Evolutionary conservation across 2,329 filamentous ascomycete species (phyloP), one percentile per base, ranked within the genome.

Genomic region (Colletotrichum sp.): DNA sequence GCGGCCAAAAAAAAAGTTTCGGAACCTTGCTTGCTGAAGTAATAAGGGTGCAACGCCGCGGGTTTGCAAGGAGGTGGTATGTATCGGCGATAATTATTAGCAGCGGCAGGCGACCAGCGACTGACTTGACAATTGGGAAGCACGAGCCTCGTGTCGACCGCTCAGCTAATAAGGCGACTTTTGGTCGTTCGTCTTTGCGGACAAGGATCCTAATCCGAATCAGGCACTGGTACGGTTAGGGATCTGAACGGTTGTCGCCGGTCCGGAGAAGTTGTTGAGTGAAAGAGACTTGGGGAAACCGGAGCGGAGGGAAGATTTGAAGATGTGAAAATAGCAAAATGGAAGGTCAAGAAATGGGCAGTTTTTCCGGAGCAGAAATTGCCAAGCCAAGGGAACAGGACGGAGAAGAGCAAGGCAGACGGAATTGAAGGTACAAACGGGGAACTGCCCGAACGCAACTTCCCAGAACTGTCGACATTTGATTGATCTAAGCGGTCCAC

Each of bases 1-100:
- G 48, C 71, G 57, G 71, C 32, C 39, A 34, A 39, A 74, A 65
- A 73, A 67, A 68, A 76, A 71, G 59, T 65, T 55, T 71, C 74
- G 66, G 66, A 74, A 76, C 71, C 64, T 76, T 71, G 74, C 66
- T 68, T 75, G 73, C 73, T 73, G 73, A 75, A 68, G 73, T 70
- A 70, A 70, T 70, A 70, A 48, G 26, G 36, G 57, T 70, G 68
- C 68, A 70, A 70, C 57, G n/a, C 26, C 61, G n/a, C 48, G 21
- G 18, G 43, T 48, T 48, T 48, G 43, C 43, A 32, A 36, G 61
- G 61, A 64, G 60, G 13, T 24, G 14, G 21, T 36, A 18, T 61
- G 63, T 66, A 52, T 66, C 63, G 63, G 63, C 63, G 28, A 61
- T 61, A 32, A 30, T 26, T n/a, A 12, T 48, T 21, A 21, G 43